Conservation (phyloP, 495 filamentous ascomycete species). For the Venustampulla echinocandica region DNA sequence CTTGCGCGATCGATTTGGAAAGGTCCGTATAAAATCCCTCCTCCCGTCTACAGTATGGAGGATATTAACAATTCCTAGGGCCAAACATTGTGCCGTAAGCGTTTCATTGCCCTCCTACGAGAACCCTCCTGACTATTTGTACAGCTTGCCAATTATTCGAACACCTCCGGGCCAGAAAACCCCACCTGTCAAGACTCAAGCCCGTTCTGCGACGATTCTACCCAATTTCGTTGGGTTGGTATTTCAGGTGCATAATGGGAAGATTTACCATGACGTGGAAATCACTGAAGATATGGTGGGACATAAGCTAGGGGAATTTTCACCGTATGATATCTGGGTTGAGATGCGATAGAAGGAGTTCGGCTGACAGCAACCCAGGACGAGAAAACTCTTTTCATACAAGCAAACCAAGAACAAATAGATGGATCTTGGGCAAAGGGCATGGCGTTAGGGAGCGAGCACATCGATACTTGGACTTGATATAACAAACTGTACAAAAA, state of each 20-base stretch:
- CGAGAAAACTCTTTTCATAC: slow-evolving; percentile 76
- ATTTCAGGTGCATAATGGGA: slow-evolving; percentile 94
- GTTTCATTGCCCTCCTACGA: not conserved
- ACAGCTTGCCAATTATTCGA: slow-evolving; percentile 56
- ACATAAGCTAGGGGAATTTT: slow-evolving; percentile 93
- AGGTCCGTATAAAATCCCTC: slow-evolving; percentile 34
- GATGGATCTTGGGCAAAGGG: not conserved
- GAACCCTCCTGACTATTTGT: slow-evolving; percentile 5
- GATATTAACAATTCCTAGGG: slow-evolving; percentile 32
- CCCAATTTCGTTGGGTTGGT: slow-evolving; percentile 91
- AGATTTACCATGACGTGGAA: slow-evolving; percentile 76
- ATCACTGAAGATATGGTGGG: slow-evolving; percentile 99
- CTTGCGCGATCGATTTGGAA: slow-evolving; percentile 67
- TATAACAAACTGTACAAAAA: not conserved
- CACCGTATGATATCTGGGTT: slow-evolving; percentile 53
- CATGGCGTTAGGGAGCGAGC: slow-evolving; percentile 1
- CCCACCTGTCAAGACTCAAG: slow-evolving; percentile 77
- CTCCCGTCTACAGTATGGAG: not conserved
- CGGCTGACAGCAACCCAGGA: slow-evolving; percentile 41
- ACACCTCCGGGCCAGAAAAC: slow-evolving; percentile 51
- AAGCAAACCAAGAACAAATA: slow-evolving; percentile 74
- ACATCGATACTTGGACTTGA: too few relatives aligned
- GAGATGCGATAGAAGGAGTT: not conserved
- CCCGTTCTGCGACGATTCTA: slow-evolving; percentile 84
- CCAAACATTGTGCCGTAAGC: slow-evolving; percentile 68